A percentile compares a stretch with the other conserved stretches of the same genome.
Conservation (phyloP, 192 early-diverging fungal genomes). For the Backusella morwellensis region DNA sequence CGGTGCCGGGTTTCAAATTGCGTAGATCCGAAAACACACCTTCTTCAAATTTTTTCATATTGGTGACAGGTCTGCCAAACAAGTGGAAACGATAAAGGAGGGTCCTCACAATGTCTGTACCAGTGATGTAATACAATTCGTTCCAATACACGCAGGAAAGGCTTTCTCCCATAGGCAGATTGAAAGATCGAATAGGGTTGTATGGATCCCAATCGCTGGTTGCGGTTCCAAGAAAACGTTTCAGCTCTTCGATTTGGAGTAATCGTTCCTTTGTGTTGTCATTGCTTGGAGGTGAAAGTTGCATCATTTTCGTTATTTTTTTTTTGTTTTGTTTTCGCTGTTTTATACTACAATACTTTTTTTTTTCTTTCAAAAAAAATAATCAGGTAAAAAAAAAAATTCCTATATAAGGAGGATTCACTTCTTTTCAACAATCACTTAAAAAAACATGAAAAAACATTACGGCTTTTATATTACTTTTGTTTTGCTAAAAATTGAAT, state of each 20-base stretch:
- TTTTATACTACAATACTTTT: neutral
- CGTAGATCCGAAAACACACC: slow-evolving; percentile 96
- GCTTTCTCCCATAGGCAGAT: slow-evolving; percentile 80
- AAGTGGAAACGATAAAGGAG: slow-evolving; percentile 90
- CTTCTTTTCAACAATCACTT: neutral
- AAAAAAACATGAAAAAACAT: neutral
- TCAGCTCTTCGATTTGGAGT: slow-evolving; percentile 47
- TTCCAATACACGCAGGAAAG: slow-evolving; percentile 96
- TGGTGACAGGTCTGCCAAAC: slow-evolving; percentile 81
- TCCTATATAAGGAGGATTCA: neutral
- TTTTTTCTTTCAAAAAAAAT: neutral
- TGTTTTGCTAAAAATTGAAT: neutral
- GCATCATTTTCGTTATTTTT: neutral
- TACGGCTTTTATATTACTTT: neutral
- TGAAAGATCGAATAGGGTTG: slow-evolving; percentile 51
- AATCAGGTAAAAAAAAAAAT: neutral
- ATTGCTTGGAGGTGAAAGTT: slow-evolving; percentile 18
- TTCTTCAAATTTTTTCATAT: slow-evolving; percentile 98
- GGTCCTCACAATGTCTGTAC: slow-evolving; percentile 94
- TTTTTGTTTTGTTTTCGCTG: neutral
- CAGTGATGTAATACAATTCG: slow-evolving; percentile 90
- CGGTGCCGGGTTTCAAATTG: slow-evolving; percentile 90
- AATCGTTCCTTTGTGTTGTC: slow-evolving; percentile 21
- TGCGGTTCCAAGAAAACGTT: slow-evolving; percentile 64
- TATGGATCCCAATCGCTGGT: slow-evolving; percentile 61